Percentiles rank a stretch among this genome's conserved stretches.
Conservation (phyloP, 2,329 filamentous ascomycete species). For the Fusarium papillatum region DNA sequence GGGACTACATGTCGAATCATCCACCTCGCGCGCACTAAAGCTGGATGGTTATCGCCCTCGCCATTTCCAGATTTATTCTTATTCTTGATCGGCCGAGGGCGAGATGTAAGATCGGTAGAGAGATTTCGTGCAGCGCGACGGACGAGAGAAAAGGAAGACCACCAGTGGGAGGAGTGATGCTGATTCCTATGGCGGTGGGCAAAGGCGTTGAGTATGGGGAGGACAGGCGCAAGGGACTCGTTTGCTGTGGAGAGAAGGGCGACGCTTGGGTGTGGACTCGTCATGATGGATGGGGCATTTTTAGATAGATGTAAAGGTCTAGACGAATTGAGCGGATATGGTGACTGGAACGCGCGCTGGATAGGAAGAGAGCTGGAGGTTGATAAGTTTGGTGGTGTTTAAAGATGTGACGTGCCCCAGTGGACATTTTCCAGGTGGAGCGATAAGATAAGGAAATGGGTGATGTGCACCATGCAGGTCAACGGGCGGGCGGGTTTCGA, state of each 20-base stretch:
- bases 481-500: background rate
- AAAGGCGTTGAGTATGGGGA: conserved; percentile 77
- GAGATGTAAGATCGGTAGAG: conserved; percentile 39
- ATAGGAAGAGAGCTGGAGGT: background rate
- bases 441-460: conserved; percentile 29
- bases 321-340: background rate
- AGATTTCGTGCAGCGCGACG: conserved; percentile 75
- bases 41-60: conserved; percentile 23
- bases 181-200: conserved; percentile 93
- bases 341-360: background rate
- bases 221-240: conserved; percentile 53
- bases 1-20: conserved; percentile 49
- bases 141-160: conserved; percentile 78
- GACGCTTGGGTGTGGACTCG: conserved; percentile 9
- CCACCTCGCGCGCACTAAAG: conserved; percentile 44
- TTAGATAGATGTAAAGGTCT: background rate
- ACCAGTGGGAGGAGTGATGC: conserved; percentile 87
- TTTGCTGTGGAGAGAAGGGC: conserved; percentile 31
- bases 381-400: conserved; percentile 5
- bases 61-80: conserved; percentile 21
- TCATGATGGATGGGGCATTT: conserved; percentile 18
- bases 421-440: conserved; percentile 14
- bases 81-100: conserved; percentile 8
- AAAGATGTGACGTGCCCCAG: conserved; percentile 15
- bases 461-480: background rate